These are phyloP conservation scores for Nicotiana obtusifolia DNA, from an alignment of 257 asterid species.

Conservation along the genomic window DNA sequence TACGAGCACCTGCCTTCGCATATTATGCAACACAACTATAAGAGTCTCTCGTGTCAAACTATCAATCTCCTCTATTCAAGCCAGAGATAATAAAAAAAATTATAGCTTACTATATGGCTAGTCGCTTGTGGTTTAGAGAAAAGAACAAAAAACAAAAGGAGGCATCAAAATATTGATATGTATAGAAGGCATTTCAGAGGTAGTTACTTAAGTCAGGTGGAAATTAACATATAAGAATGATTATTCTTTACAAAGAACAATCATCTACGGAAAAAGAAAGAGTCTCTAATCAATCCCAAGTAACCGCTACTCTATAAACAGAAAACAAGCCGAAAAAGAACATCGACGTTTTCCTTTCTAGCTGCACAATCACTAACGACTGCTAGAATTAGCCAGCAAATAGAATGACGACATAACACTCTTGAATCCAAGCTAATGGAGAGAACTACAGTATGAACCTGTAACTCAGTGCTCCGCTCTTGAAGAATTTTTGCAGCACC, in stretches of 20 bases:
- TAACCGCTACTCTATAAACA: background rate
- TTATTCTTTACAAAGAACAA: background rate
- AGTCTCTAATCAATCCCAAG: background rate
- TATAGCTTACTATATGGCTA: background rate
- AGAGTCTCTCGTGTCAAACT: too few species aligned
- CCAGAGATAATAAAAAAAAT: background rate
- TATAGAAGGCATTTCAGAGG: background rate
- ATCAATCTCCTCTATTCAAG: background rate
- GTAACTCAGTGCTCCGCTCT: conserved; percentile 28
- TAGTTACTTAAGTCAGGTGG: background rate
- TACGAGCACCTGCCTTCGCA: background rate
- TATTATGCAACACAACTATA: too few species aligned
- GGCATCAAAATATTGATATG: background rate
- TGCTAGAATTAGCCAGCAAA: background rate
- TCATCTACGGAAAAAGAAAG: background rate
- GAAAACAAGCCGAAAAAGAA: background rate
- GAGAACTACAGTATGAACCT: conserved; percentile 29
- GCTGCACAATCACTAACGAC: background rate
- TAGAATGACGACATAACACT: background rate
- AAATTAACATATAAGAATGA: background rate
- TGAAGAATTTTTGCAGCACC: conserved; percentile 73
- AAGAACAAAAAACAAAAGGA: background rate
- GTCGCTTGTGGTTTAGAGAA: background rate
- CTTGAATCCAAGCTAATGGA: background rate
- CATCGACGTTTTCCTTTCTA: background rate